These are phyloP conservation scores for Colletotrichum scovillei DNA, from an alignment of 2,329 filamentous ascomycete species.

Conservation along the genomic window DNA sequence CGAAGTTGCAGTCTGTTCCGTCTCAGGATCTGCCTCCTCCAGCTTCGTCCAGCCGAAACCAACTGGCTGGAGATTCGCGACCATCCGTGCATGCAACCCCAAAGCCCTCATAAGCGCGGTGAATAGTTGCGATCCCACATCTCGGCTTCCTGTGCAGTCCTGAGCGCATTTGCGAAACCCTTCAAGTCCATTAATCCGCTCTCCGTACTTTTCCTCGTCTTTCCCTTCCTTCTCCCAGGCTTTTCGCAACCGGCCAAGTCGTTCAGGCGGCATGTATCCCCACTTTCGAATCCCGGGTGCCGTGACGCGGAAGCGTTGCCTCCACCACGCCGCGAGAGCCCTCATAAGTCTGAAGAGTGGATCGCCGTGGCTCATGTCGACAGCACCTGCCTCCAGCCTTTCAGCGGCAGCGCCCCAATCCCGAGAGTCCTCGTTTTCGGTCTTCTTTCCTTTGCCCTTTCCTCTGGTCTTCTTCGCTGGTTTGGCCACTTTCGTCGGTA, in stretches of 20 bases:
- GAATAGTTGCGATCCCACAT: slow-evolving; percentile 90
- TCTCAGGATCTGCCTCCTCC: slow-evolving; percentile 77
- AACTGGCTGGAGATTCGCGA: slow-evolving; percentile 85
- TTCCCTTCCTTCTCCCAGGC: slow-evolving; percentile 73
- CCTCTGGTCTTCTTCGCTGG: slow-evolving; percentile 46
- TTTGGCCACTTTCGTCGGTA: slow-evolving; percentile 43
- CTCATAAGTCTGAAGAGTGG: slow-evolving; percentile 82
- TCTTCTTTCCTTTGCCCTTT: slow-evolving; percentile 52
- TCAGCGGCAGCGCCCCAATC: slow-evolving; percentile 81
- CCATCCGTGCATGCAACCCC: slow-evolving; percentile 84
- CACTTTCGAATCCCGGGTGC: slow-evolving; percentile 86
- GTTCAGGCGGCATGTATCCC: slow-evolving; percentile 85
- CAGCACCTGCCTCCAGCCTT: slow-evolving; percentile 74
- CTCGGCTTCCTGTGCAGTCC: slow-evolving; percentile 82
- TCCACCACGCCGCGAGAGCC: slow-evolving; percentile 87
- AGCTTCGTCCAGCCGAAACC: slow-evolving; percentile 92
- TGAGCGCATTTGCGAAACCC: slow-evolving; percentile 78
- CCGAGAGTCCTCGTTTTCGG: slow-evolving; percentile 47
- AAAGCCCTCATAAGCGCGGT: slow-evolving; percentile 85
- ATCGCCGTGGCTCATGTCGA: slow-evolving; percentile 86
- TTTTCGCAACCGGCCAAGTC: slow-evolving; percentile 78
- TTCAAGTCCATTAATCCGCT: slow-evolving; percentile 74
- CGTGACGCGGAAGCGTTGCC: slow-evolving; percentile 81
- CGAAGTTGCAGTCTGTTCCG: slow-evolving; percentile 39
- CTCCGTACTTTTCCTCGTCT: slow-evolving; percentile 77